Percentiles rank a stretch among this genome's conserved stretches.
Conservation (phyloP, 1,284 basidiomycete species). For the Ceratobasidium sp. region DNA sequence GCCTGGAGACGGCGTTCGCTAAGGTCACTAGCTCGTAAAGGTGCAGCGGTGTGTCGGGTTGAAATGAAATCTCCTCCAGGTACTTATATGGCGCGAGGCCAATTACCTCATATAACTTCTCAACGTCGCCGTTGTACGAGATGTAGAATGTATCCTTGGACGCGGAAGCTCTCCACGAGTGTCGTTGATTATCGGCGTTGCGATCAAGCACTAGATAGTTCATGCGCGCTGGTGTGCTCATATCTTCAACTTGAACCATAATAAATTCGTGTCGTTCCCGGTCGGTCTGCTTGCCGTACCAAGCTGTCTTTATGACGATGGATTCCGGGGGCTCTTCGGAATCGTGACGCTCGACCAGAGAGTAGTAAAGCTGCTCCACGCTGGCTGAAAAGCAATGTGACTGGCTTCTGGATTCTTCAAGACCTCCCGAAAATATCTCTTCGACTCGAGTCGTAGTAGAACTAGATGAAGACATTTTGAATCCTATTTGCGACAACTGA, state of each 20-base stretch:
- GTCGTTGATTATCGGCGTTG: not conserved
- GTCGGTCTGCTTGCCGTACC: conserved; percentile 10
- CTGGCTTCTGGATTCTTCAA: too few relatives aligned
- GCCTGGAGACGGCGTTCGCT: not conserved
- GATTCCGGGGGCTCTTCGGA: not conserved
- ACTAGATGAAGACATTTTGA: too few relatives aligned
- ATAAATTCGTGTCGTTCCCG: conserved; percentile 11
- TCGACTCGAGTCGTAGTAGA: too few relatives aligned
- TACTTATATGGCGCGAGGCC: not conserved
- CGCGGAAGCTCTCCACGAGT: not conserved
- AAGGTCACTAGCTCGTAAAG: not conserved
- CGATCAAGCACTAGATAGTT: conserved; percentile 15
- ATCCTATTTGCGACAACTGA: too few relatives aligned
- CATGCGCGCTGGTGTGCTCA: not conserved
- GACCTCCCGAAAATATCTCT: too few relatives aligned
- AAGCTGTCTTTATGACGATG: not conserved
- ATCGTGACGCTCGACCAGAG: not conserved
- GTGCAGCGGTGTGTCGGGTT: not conserved
- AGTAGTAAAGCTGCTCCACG: not conserved
- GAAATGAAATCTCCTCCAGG: not conserved
- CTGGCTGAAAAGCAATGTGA: not conserved
- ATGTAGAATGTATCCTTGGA: not conserved
- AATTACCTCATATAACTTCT: not conserved
- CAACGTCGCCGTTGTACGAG: not conserved
- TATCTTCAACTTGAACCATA: not conserved